phyloP scores from a whole-genome alignment of 139 green algal species.

The Micractinium sp. region DNA sequence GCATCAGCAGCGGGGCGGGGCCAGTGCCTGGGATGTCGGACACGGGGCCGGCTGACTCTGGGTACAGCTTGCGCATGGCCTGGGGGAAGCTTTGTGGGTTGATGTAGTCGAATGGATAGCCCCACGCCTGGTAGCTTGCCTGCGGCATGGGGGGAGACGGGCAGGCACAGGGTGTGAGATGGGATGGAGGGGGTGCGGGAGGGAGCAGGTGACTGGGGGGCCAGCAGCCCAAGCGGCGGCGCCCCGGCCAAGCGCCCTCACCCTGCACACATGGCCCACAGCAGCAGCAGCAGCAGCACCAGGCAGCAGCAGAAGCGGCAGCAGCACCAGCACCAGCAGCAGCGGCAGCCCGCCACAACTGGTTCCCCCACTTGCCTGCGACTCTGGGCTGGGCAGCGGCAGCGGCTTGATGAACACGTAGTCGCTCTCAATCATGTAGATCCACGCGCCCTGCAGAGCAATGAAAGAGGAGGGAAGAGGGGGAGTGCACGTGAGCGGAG shows the following conservation, averaged over 20 bases:
- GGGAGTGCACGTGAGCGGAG: neutral
- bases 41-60: neutral
- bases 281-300: neutral
- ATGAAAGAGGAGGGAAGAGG: neutral
- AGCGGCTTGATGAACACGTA: slow-evolving; percentile 83
- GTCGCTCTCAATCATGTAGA: slow-evolving; percentile 83
- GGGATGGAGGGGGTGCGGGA: neutral
- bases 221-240: neutral
- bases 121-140: slow-evolving; percentile 41
- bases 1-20: slow-evolving; percentile 76
- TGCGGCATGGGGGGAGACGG: neutral
- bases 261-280: neutral
- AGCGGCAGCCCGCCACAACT: neutral
- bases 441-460: slow-evolving; percentile 57
- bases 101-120: slow-evolving; percentile 86
- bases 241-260: neutral
- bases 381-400: slow-evolving; percentile 23
- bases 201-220: neutral
- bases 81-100: slow-evolving; percentile 48
- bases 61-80: slow-evolving; percentile 38
- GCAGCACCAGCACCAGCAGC: neutral
- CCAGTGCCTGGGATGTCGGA: slow-evolving; percentile 58
- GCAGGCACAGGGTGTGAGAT: neutral
- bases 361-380: neutral
- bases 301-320: neutral